Percentiles rank a stretch among this genome's conserved stretches.
Conservation (phyloP, 345 rosid genomes). For the Salix purpurea region DNA sequence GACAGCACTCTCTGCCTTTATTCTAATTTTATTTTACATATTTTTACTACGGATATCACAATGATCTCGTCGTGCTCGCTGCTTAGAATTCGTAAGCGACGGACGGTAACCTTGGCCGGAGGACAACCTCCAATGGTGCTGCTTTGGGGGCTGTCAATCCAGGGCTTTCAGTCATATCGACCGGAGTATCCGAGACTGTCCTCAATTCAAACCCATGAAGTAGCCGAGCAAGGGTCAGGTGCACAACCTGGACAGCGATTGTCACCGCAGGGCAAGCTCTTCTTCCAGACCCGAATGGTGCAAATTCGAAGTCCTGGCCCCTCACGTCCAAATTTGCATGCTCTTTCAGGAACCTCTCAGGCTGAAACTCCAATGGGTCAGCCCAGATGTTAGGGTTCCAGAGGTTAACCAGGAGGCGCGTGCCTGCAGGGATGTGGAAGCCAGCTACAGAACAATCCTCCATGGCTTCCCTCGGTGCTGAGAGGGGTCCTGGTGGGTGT, state of each 20-base stretch:
- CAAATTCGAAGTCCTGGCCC: background rate
- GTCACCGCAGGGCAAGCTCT: conserved; percentile 10
- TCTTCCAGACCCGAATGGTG: conserved; percentile 9
- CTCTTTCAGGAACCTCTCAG: background rate
- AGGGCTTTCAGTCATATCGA: background rate
- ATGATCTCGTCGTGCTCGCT: too few species aligned
- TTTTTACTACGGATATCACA: too few species aligned
- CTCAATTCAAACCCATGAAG: background rate
- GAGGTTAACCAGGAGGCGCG: conserved; percentile 6
- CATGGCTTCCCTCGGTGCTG: conserved; percentile 8
- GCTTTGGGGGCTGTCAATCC: background rate
- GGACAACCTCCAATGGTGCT: conserved; percentile 3
- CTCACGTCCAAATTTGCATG: background rate
- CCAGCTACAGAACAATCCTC: conserved; percentile 12
- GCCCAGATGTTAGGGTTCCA: conserved; percentile 3
- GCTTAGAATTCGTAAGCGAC: background rate
- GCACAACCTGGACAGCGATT: conserved; percentile 4
- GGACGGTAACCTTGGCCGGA: background rate
- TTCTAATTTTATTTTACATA: too few species aligned
- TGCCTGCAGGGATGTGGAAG: conserved; percentile 13
- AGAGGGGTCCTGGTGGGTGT: conserved; percentile 7
- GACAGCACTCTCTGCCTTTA: too few species aligned
- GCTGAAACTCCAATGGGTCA: background rate
- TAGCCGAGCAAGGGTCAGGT: background rate
- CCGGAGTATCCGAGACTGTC: background rate